Evolutionary conservation across 2,329 filamentous ascomycete species (phyloP).

Genomic region (Cercospora berteroae): DNA sequence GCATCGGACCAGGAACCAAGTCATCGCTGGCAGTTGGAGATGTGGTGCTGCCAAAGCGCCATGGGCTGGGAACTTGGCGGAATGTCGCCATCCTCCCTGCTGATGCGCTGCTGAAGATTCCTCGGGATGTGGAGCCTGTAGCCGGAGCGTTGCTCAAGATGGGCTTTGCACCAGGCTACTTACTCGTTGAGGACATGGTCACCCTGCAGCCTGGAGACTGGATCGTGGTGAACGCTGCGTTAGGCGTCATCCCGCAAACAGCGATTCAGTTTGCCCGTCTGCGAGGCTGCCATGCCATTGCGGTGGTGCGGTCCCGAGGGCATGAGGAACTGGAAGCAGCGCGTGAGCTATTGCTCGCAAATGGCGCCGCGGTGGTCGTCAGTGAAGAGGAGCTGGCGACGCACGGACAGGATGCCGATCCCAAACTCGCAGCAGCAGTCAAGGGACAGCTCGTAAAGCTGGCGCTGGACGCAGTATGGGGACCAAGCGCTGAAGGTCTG

Average conservation of each 20-base stretch:
- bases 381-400: not conserved
- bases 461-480: not conserved
- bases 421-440: not conserved
- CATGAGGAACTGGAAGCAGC: not conserved
- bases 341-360: not conserved
- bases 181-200: not conserved
- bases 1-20: not conserved
- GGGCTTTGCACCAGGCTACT: not conserved
- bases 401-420: not conserved
- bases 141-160: conserved; percentile 4
- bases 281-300: not conserved
- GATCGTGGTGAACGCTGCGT: not conserved
- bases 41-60: not conserved
- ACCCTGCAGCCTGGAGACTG: not conserved
- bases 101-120: not conserved
- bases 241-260: not conserved
- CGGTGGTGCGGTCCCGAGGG: not conserved
- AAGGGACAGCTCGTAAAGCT: not conserved
- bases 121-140: not conserved
- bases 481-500: not conserved
- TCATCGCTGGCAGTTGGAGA: not conserved
- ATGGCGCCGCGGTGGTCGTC: not conserved
- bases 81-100: not conserved
- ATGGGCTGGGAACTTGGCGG: conserved; percentile 4
- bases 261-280: not conserved